These are phyloP conservation scores for Tephrocybe sp. DNA, from an alignment of 768 basidiomycete genomes.

Conservation along the genomic window DNA sequence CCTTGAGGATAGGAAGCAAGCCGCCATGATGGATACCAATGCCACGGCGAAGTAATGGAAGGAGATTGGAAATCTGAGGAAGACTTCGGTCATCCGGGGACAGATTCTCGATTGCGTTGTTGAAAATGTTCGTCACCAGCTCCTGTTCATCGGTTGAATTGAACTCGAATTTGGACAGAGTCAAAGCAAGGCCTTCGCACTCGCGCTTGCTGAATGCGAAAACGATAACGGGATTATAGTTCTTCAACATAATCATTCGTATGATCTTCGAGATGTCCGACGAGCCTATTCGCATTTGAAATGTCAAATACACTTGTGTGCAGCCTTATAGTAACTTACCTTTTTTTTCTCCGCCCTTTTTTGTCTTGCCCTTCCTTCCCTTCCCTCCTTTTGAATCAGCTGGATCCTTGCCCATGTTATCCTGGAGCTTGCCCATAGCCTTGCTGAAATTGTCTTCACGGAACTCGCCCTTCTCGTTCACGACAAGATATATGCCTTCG, in stretches of 20 bases:
- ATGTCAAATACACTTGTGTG: neutral
- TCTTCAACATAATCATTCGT: slow-evolving; percentile 97
- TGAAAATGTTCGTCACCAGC: slow-evolving; percentile 84
- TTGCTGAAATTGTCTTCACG: slow-evolving; percentile 97
- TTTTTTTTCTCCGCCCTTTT: slow-evolving; percentile 92
- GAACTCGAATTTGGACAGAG: slow-evolving; percentile 94
- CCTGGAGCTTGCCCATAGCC: slow-evolving; percentile 93
- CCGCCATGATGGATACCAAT: slow-evolving; percentile 99
- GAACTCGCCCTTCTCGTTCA: slow-evolving; percentile 98
- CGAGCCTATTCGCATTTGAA: slow-evolving; percentile 47
- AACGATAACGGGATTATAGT: slow-evolving; percentile 97
- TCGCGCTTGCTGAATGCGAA: slow-evolving; percentile 99
- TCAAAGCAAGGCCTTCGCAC: slow-evolving; percentile 90
- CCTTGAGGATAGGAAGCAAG: slow-evolving; percentile 94
- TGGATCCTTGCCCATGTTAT: slow-evolving; percentile 85
- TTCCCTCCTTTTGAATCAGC: slow-evolving; percentile 84
- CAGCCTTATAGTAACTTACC: slow-evolving; percentile 49
- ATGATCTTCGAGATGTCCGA: slow-evolving; percentile 98
- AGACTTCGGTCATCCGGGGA: slow-evolving; percentile 84
- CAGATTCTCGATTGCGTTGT: slow-evolving; percentile 90
- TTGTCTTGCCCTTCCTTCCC: slow-evolving; percentile 89
- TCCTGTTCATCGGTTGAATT: slow-evolving; percentile 92
- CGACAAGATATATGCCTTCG: slow-evolving; percentile 95
- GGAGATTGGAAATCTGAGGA: slow-evolving; percentile 89
- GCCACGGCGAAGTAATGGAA: slow-evolving; percentile 91